A percentile compares a stretch with the other conserved stretches of the same genome.
phyloP scores from a whole-genome alignment of 2,329 filamentous ascomycete genomes.

The Grosmannia serpens region DNA sequence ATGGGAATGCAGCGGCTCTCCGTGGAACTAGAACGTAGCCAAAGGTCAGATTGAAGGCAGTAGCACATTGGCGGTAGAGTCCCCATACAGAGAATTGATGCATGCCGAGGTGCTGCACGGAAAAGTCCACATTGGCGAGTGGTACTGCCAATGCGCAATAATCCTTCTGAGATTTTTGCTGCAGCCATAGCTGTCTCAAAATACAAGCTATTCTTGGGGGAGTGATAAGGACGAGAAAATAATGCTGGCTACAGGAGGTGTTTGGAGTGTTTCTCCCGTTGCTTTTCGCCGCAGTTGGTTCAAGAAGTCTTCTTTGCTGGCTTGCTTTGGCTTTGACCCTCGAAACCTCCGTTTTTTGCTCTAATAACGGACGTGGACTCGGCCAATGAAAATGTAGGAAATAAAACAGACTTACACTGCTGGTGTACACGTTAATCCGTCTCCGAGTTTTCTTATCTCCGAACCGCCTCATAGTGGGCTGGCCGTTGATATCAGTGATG shows the following conservation, averaged over 20 bases:
- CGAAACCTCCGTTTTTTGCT: neutral
- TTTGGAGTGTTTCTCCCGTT: neutral
- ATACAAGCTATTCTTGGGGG: neutral
- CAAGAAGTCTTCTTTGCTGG: neutral
- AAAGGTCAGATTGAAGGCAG: neutral
- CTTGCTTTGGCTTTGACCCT: neutral
- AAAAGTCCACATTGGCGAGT: neutral
- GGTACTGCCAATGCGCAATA: neutral
- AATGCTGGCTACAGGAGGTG: neutral
- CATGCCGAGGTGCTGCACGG: neutral
- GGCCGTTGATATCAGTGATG: neutral
- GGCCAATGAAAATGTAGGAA: neutral
- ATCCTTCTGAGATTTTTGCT: neutral
- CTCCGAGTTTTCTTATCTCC: conserved; percentile 5
- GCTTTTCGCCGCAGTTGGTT: neutral
- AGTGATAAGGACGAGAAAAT: neutral
- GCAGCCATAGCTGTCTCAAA: neutral
- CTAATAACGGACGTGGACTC: too few species aligned
- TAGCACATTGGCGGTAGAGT: neutral
- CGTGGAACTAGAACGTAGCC: neutral
- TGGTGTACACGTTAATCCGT: neutral
- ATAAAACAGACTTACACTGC: neutral
- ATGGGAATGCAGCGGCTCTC: neutral
- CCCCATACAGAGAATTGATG: neutral
- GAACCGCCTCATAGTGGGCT: neutral